Base-by-base conservation (phyloP, 2,329 filamentous ascomycete genomes). In the Cladosporium sp. region DNA sequence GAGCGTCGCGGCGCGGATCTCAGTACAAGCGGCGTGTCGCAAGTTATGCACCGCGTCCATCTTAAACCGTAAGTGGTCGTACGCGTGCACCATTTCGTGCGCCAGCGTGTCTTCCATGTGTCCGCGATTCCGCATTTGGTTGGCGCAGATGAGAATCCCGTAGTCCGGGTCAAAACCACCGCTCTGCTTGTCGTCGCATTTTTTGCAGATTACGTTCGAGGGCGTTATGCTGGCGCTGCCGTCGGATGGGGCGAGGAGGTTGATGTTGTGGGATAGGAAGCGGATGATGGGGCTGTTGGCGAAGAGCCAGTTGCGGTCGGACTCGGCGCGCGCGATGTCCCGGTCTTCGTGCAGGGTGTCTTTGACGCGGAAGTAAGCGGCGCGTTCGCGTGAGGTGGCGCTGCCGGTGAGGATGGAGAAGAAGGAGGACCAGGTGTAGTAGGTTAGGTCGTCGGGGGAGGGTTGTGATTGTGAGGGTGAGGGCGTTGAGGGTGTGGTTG, bases 81-180 rank as follows among this genome's bases (percentile, higher is more conserved):
- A 98, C 1, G 93, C 93, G 78, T 99, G 95, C 63, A 99, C 91
- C 92, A 99, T 96, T 82, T 99, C 95, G 79, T 99, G 95, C 32
- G 93, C 90, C 74, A 99, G 83, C 12, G 93, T 97, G 78, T 99
- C 95, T 81, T 99, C 95, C 72, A 97, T 79, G 76, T 97, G 92
- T 36, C 89, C 88, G 66, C 88, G 83, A 75, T 92, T 88, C 67
- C 90, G 84, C 76, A 98, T 87, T 80, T 95, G 90, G 79, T 99
- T 99, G 61, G 95, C 92, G 80, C 95, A 99, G 26, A 99, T 84
- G 75, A 96, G 77, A 69, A 99, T 97, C 44, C 95, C 95, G 76
- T 93, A 91, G 60, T 90, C 85, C 0, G 93, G 89, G 77, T 90
- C 90, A 77, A 98, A 98, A 0, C 95, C 95, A 30, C 94, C 95